phyloP scores from a whole-genome alignment of 1,284 basidiomycete genomes.

The Tilletia walkeri region DNA sequence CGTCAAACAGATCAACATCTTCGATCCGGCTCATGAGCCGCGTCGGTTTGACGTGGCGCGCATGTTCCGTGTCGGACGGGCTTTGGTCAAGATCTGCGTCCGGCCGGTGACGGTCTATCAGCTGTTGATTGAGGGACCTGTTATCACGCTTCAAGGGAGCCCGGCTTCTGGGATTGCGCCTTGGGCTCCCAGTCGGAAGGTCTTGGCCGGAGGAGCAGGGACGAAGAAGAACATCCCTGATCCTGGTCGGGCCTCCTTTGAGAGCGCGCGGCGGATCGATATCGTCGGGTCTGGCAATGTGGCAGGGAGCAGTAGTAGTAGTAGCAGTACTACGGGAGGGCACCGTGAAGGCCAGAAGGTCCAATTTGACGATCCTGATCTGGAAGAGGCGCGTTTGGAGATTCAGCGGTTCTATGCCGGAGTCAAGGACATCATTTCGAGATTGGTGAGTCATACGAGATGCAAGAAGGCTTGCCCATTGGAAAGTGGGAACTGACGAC shows the following conservation, averaged over 20 bases:
- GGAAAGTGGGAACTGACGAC: neutral
- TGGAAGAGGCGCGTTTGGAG: constrained; percentile 38
- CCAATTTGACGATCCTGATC: constrained; percentile 7
- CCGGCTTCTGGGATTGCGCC: neutral
- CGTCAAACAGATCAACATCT: neutral
- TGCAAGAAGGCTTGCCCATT: neutral
- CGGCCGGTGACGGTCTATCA: constrained; percentile 37
- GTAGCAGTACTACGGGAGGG: neutral
- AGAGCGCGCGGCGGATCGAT: constrained; percentile 4
- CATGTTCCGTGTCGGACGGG: constrained; percentile 37
- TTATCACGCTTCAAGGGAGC: neutral
- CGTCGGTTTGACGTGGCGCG: constrained; percentile 23
- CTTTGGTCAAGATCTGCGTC: constrained; percentile 40
- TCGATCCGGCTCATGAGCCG: neutral
- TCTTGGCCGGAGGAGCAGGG: neutral
- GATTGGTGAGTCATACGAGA: neutral
- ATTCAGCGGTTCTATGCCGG: constrained; percentile 45
- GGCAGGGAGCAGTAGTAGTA: no score
- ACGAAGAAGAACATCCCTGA: neutral
- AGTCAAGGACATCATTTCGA: constrained; percentile 34
- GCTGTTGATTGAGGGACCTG: constrained; percentile 40
- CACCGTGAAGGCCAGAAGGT: constrained; percentile 20
- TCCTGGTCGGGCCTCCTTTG: neutral
- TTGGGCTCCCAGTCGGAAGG: no score
- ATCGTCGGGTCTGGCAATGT: neutral